phyloP scores from a whole-genome alignment of 495 filamentous ascomycete species.

The Antarctomyces pellizariae region DNA sequence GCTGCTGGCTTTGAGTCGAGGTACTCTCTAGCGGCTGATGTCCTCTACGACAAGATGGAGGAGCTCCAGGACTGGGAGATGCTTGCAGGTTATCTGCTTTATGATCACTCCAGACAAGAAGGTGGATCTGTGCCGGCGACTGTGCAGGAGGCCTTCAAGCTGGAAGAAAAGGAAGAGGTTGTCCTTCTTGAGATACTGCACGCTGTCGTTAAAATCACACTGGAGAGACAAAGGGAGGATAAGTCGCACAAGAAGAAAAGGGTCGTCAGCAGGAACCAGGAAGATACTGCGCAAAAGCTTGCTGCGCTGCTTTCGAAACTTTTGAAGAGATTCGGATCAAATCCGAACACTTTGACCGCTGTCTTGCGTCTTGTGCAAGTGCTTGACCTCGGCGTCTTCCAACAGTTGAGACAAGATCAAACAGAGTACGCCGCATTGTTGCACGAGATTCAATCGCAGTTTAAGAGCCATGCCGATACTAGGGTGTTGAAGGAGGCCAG shows the following conservation, averaged over 20 bases:
- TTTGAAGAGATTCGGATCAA: slow-evolving; percentile 74
- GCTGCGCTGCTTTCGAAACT: slow-evolving; percentile 61
- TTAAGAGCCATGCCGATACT: slow-evolving; percentile 69
- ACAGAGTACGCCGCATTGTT: slow-evolving; percentile 59
- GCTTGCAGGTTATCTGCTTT: slow-evolving; percentile 71
- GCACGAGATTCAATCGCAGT: slow-evolving; percentile 85
- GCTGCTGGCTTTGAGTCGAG: slow-evolving; percentile 45
- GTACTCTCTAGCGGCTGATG: slow-evolving; percentile 63
- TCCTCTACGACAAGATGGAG: slow-evolving; percentile 55
- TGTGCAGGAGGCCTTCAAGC: slow-evolving; percentile 11
- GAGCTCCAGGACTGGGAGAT: slow-evolving; percentile 73
- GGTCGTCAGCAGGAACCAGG: slow-evolving; percentile 39
- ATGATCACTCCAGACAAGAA: slow-evolving; percentile 45
- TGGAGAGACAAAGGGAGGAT: slow-evolving; percentile 39
- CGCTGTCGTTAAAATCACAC: slow-evolving; percentile 42
- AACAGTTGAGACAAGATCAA: slow-evolving; percentile 69
- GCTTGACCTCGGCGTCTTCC: slow-evolving; percentile 69
- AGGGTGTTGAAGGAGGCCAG: slow-evolving; percentile 69
- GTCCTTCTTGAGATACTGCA: slow-evolving; percentile 74
- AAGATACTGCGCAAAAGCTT: slow-evolving; percentile 49
- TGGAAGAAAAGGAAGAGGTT: slow-evolving; percentile 54
- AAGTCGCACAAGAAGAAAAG: slow-evolving; percentile 38
- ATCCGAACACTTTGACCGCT: slow-evolving; percentile 61
- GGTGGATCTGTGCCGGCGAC: background rate
- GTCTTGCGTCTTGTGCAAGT: slow-evolving; percentile 74